These are phyloP conservation scores for Penicillium sp. DNA, from an alignment of 2,329 filamentous ascomycete genomes.

Conservation along the genomic window DNA sequence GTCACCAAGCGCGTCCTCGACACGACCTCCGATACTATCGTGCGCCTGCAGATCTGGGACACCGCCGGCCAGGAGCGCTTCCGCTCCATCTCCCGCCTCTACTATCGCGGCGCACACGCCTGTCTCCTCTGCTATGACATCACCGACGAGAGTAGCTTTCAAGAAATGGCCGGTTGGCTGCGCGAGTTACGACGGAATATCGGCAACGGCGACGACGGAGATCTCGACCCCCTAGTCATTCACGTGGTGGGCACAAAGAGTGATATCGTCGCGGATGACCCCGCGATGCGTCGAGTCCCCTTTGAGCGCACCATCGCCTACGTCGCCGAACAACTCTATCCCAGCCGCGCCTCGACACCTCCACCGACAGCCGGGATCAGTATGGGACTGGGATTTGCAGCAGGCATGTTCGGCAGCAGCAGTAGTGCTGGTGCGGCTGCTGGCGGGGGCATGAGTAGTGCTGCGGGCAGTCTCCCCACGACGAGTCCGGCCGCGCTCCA, in stretches of 20 bases:
- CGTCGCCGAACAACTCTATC: slow-evolving; percentile 83
- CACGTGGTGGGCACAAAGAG: slow-evolving; percentile 95
- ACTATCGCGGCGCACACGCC: slow-evolving; percentile 92
- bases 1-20: slow-evolving; percentile 75
- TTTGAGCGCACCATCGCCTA: slow-evolving; percentile 96
- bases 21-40: slow-evolving; percentile 74
- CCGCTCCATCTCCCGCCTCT: slow-evolving; percentile 85
- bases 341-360: slow-evolving; percentile 60
- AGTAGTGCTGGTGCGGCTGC: slow-evolving; percentile 19
- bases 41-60: slow-evolving; percentile 94
- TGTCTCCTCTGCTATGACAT: slow-evolving; percentile 94
- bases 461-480: neutral
- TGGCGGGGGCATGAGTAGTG: too few species aligned
- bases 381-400: slow-evolving; percentile 14
- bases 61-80: slow-evolving; percentile 95
- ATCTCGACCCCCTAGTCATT: slow-evolving; percentile 64
- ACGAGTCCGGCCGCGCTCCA: slow-evolving; percentile 21
- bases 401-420: neutral
- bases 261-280: slow-evolving; percentile 82
- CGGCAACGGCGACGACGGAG: slow-evolving; percentile 43
- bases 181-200: slow-evolving; percentile 76
- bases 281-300: slow-evolving; percentile 70
- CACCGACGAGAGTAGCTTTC: slow-evolving; percentile 76
- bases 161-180: slow-evolving; percentile 89
- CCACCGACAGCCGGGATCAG: slow-evolving; percentile 52